These are phyloP conservation scores for Aspergillus costaricaensis DNA, from an alignment of 2,329 filamentous ascomycete genomes.

Conservation along the genomic window DNA sequence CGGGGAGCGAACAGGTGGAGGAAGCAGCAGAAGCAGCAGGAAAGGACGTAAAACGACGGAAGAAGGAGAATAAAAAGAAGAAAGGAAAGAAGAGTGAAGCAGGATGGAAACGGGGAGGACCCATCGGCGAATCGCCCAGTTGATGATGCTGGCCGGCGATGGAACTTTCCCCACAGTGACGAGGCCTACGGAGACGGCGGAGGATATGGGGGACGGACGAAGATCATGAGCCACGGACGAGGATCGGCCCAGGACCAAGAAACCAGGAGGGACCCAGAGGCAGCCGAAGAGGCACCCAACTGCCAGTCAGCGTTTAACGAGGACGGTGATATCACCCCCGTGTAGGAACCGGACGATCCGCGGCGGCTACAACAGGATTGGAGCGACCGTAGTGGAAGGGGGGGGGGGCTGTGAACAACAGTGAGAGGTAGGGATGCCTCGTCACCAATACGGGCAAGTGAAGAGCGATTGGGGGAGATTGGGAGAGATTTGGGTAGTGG, in stretches of 20 bases:
- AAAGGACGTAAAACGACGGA: conserved; percentile 6
- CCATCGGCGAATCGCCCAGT: conserved; percentile 14
- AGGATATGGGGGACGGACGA: conserved; percentile 20
- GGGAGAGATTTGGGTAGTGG: not conserved
- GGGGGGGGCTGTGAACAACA: no score
- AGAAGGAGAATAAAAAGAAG: conserved; percentile 12
- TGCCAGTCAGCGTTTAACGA: not conserved
- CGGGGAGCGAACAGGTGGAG: conserved; percentile 11
- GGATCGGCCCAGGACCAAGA: conserved; percentile 7
- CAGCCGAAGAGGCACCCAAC: not conserved
- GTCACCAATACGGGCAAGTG: not conserved
- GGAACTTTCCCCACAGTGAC: conserved; percentile 27
- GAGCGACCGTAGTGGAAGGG: not conserved
- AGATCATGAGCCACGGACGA: conserved; percentile 23
- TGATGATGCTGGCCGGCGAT: conserved; percentile 10
- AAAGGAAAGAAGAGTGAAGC: conserved; percentile 6
- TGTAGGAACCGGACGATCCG: conserved; percentile 5
- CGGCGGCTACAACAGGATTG: conserved; percentile 4
- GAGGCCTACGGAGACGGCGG: conserved; percentile 27
- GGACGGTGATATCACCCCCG: conserved; percentile 5
- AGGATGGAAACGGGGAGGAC: conserved; percentile 15
- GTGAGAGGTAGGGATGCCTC: not conserved
- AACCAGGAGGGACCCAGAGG: not conserved
- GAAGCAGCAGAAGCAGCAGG: not conserved
- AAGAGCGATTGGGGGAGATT: not conserved